These are phyloP conservation scores for Monilinia vaccinii-corymbosi DNA, from an alignment of 2,329 filamentous ascomycete species.

Conservation along the genomic window DNA sequence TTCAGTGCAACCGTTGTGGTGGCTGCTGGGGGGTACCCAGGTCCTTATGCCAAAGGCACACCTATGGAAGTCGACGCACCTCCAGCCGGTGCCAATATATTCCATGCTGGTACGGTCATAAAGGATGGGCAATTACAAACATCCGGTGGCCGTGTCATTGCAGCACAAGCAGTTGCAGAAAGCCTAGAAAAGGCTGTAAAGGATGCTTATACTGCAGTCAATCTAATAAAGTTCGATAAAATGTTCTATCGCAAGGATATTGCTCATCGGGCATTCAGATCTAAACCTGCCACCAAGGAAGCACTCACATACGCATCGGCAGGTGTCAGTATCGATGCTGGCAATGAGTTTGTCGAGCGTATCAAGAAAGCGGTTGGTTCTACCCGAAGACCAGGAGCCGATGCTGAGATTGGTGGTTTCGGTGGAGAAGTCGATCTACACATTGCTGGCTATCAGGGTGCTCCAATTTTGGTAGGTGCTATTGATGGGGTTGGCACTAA, in stretches of 20 bases:
- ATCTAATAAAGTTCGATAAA: slow-evolving; percentile 59
- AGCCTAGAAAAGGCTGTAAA: slow-evolving; percentile 75
- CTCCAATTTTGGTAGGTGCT: slow-evolving; percentile 80
- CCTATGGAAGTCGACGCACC: slow-evolving; percentile 42
- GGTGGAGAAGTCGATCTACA: slow-evolving; percentile 78
- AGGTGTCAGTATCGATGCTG: slow-evolving; percentile 88
- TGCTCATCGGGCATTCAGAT: slow-evolving; percentile 62
- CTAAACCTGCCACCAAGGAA: slow-evolving; percentile 31
- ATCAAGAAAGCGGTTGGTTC: slow-evolving; percentile 87
- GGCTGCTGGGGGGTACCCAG: slow-evolving; percentile 85
- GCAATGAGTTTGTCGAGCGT: slow-evolving; percentile 82
- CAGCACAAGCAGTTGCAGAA: slow-evolving; percentile 69
- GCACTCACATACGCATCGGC: slow-evolving; percentile 84
- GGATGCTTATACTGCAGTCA: slow-evolving; percentile 78
- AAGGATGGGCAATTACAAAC: slow-evolving; percentile 58
- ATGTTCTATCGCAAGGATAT: slow-evolving; percentile 72
- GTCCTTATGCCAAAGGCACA: slow-evolving; percentile 71
- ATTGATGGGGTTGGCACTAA: slow-evolving; percentile 97
- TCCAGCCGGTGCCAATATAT: slow-evolving; percentile 56
- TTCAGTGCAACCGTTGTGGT: slow-evolving; percentile 92
- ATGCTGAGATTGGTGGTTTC: slow-evolving; percentile 79
- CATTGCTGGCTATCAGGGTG: slow-evolving; percentile 61
- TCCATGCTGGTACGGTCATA: slow-evolving; percentile 82
- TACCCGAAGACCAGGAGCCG: slow-evolving; percentile 76
- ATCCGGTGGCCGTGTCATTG: slow-evolving; percentile 84